These are phyloP conservation scores for Corrigiola litoralis DNA, from an alignment of 179 eudicot species.

Conservation along the genomic window DNA sequence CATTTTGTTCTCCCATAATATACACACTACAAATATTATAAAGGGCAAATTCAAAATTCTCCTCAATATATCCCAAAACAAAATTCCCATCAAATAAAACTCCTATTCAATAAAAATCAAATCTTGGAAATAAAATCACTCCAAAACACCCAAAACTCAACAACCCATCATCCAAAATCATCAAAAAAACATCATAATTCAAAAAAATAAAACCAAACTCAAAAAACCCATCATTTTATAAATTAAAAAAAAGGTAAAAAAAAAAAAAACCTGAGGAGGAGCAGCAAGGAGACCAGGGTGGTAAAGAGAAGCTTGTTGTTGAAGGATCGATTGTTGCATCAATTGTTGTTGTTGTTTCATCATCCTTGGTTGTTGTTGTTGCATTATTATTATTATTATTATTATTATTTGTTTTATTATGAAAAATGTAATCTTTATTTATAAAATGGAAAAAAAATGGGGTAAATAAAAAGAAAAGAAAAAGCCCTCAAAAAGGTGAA, in stretches of 20 bases:
- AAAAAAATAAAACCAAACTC: neutral
- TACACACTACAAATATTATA: too few relatives aligned
- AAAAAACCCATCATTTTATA: neutral
- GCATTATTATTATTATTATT: neutral
- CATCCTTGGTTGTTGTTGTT: slow-evolving; percentile 50
- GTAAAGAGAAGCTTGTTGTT: slow-evolving; percentile 79
- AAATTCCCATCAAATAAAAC: neutral
- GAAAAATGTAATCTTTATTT: slow-evolving; percentile 15
- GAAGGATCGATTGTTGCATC: slow-evolving; percentile 76
- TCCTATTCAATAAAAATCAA: neutral
- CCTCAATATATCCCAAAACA: too few relatives aligned
- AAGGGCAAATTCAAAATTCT: too few relatives aligned
- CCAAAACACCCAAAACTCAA: neutral
- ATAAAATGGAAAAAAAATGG: neutral
- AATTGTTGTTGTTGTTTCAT: slow-evolving; percentile 53
- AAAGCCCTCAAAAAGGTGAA: neutral
- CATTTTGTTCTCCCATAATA: too few relatives aligned
- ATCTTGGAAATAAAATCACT: neutral
- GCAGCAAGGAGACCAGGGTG: slow-evolving; percentile 83
- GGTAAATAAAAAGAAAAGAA: neutral
- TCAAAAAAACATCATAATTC: neutral
- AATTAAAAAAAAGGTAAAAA: neutral
- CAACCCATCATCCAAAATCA: slow-evolving; percentile 2
- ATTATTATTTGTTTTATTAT: neutral
- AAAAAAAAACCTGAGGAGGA: slow-evolving; percentile 62